A percentile compares a stretch with the other conserved stretches of the same genome.
phyloP scores from a whole-genome alignment of 140 eudicot genomes.

The Anethum foeniculum region DNA sequence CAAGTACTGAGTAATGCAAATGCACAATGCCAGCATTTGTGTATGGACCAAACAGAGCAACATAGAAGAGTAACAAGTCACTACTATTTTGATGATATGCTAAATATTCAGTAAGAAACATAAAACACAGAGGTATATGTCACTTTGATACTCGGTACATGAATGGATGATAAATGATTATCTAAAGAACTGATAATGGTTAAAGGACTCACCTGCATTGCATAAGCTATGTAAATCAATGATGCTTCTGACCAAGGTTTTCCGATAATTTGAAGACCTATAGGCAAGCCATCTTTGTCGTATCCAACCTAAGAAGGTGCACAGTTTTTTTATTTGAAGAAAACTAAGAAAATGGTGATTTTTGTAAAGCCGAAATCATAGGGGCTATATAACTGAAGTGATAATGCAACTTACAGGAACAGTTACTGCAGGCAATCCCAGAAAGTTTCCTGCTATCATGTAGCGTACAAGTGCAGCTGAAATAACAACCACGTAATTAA shows the following conservation, averaged over 20 bases:
- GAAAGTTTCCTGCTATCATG: conserved; percentile 84
- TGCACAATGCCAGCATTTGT: neutral
- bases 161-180: neutral
- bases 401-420: conserved; percentile 52
- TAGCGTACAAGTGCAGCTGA: conserved; percentile 85
- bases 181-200: neutral
- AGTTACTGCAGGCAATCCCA: conserved; percentile 98
- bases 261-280: conserved; percentile 89
- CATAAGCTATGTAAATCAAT: conserved; percentile 62
- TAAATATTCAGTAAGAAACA: neutral
- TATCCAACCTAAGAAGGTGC: conserved; percentile 63
- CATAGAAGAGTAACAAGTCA: neutral
- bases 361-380: neutral
- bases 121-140: neutral
- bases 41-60: neutral
- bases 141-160: neutral
- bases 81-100: neutral
- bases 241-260: conserved; percentile 90
- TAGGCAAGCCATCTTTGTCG: conserved; percentile 68
- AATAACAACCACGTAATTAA: neutral
- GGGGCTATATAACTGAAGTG: neutral
- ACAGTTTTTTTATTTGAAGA: neutral
- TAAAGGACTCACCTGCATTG: conserved; percentile 46
- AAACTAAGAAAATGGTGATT: neutral
- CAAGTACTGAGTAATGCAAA: neutral